These are phyloP conservation scores for Ustilago sp. DNA, from an alignment of 1,284 basidiomycete species.

Conservation along the genomic window DNA sequence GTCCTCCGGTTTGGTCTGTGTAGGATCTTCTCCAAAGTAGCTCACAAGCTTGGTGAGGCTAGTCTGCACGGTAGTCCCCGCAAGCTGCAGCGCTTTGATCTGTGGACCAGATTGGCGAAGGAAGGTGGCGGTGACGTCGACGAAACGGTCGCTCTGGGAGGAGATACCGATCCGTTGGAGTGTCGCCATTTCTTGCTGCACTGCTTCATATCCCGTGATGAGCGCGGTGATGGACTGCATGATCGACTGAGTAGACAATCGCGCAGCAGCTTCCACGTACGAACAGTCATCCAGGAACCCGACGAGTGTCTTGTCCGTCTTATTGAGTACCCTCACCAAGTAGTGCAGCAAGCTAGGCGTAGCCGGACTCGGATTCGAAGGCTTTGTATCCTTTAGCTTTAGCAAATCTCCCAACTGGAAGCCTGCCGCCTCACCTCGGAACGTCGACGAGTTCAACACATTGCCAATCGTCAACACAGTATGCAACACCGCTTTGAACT, in stretches of 20 bases:
- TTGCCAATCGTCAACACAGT: conserved; percentile 82
- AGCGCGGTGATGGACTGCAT: conserved; percentile 42
- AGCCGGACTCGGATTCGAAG: conserved; percentile 76
- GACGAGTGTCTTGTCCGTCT: conserved; percentile 77
- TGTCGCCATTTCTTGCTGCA: conserved; percentile 43
- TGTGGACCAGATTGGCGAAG: conserved; percentile 27
- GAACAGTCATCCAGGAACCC: conserved; percentile 85
- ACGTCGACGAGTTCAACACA: conserved; percentile 81
- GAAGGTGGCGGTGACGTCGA: conserved; percentile 41
- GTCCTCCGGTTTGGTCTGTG: conserved; percentile 58
- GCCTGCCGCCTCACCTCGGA: conserved; percentile 83
- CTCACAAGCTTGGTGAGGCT: conserved; percentile 35
- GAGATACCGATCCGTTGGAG: conserved; percentile 46
- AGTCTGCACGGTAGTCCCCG: conserved; percentile 34
- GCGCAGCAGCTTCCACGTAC: conserved; percentile 79
- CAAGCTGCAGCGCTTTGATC: conserved; percentile 50
- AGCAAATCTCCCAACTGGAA: conserved; percentile 84
- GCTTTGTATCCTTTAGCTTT: conserved; percentile 88
- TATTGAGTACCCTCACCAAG: conserved; percentile 79
- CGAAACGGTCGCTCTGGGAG: conserved; percentile 51
- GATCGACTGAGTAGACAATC: conserved; percentile 53
- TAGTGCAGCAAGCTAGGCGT: conserved; percentile 91
- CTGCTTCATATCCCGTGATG: conserved; percentile 36
- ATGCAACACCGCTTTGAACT: conserved; percentile 78
- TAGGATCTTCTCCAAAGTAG: conserved; percentile 59